Percentiles rank a stretch among this genome's conserved stretches.
phyloP scores from a whole-genome alignment of 1,139 yeast genomes.

The Magnusiomyces fungicola region DNA sequence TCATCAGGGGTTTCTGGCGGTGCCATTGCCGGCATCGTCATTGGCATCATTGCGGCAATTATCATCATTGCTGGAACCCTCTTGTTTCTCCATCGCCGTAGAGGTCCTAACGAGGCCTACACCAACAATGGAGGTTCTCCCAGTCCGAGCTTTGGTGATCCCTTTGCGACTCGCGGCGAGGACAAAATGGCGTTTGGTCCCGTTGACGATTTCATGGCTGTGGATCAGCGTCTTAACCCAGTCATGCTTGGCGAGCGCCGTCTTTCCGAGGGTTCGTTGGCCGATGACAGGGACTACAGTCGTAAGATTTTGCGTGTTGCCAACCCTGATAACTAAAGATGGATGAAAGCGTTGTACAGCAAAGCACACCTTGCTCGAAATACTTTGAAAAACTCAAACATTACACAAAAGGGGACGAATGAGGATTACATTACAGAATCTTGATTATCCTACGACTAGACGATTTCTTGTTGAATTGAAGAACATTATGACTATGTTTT shows the following conservation, averaged over 20 bases:
- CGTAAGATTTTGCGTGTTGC: slow-evolving; percentile 68
- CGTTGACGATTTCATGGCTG: slow-evolving; percentile 46
- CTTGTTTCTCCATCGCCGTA: slow-evolving; percentile 43
- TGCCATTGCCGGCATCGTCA: slow-evolving; percentile 30
- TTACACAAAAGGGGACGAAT: too few relatives aligned
- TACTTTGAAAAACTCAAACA: too few relatives aligned
- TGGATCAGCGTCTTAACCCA: slow-evolving; percentile 63
- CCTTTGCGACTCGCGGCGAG: slow-evolving; percentile 9
- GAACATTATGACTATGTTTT: too few relatives aligned
- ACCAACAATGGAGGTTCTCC: slow-evolving; percentile 7
- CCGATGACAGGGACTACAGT: slow-evolving; percentile 71
- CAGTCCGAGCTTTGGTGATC: not conserved
- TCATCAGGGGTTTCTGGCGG: slow-evolving; percentile 24
- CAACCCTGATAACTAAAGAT: slow-evolving; percentile 44
- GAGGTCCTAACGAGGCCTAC: slow-evolving; percentile 11
- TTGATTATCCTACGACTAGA: too few relatives aligned
- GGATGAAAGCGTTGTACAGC: too few relatives aligned
- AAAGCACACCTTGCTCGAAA: too few relatives aligned
- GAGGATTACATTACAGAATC: too few relatives aligned
- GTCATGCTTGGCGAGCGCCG: slow-evolving; percentile 68
- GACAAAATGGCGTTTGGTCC: slow-evolving; percentile 12
- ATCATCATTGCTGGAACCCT: slow-evolving; percentile 40
- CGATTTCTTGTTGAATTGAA: too few relatives aligned
- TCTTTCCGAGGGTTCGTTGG: slow-evolving; percentile 65
- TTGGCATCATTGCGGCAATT: slow-evolving; percentile 30